Percentiles rank a stretch among this genome's conserved stretches.
Evolutionary conservation across 345 rosid species (phyloP).

Genomic region (Sapria himalayana): DNA sequence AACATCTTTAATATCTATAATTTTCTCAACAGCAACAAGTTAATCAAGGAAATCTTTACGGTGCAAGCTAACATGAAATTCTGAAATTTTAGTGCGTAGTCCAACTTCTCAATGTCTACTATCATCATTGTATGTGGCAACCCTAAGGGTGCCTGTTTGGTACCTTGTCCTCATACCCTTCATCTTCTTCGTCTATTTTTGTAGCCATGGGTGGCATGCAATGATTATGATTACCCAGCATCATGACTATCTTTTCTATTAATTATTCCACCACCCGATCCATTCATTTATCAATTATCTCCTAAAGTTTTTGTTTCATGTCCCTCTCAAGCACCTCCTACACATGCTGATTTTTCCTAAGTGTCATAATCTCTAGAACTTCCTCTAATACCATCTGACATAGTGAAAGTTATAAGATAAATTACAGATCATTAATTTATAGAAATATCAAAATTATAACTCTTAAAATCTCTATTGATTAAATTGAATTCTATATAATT

Average conservation of each 20-base stretch:
- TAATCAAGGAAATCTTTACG: neutral
- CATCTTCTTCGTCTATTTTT: neutral
- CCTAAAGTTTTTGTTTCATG: neutral
- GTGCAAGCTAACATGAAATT: neutral
- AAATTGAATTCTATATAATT: too few species aligned
- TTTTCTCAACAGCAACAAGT: neutral
- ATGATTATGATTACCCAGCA: neutral
- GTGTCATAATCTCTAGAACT: too few species aligned
- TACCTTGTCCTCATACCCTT: neutral
- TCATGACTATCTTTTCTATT: too few species aligned
- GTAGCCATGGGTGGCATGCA: neutral
- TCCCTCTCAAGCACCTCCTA: neutral
- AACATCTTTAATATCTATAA: neutral
- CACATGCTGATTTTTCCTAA: too few species aligned
- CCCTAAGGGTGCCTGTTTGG: neutral
- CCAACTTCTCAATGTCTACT: neutral
- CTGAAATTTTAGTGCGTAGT: too few species aligned
- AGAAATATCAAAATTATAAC: too few species aligned
- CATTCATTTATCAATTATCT: neutral
- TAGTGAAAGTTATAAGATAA: too few species aligned
- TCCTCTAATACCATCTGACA: too few species aligned
- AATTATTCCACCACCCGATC: too few species aligned
- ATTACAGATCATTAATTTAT: too few species aligned
- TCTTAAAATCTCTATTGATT: too few species aligned
- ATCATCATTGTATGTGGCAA: neutral